These are phyloP conservation scores for Oenanthe sinensis DNA, from an alignment of 129 eudicot species.

Conservation along the genomic window DNA sequence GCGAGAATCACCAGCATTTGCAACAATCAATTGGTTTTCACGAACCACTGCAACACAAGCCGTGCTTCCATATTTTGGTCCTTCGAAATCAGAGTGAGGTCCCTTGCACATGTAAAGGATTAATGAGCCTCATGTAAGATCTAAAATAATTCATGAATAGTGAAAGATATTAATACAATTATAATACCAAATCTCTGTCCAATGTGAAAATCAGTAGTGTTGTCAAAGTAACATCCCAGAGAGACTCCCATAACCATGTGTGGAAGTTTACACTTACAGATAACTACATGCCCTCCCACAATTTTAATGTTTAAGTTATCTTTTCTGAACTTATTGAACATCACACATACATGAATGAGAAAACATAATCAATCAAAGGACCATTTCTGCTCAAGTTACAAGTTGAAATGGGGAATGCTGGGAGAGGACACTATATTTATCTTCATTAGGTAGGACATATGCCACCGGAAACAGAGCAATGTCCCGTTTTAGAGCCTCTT, in stretches of 20 bases:
- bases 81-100: slow-evolving; percentile 47
- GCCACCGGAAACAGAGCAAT: not conserved
- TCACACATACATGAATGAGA: not conserved
- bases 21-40: slow-evolving; percentile 56
- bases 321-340: not conserved
- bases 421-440: not conserved
- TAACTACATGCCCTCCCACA: not conserved
- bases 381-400: not conserved
- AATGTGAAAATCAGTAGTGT: not conserved
- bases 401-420: not conserved
- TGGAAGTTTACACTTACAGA: not conserved
- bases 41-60: slow-evolving; percentile 80
- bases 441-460: not conserved
- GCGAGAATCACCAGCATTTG: slow-evolving; percentile 98
- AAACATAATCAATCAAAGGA: not conserved
- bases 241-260: not conserved
- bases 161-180: not conserved
- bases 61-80: slow-evolving; percentile 82
- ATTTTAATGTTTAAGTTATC: not conserved
- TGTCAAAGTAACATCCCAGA: not conserved
- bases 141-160: not conserved
- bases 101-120: slow-evolving; percentile 30
- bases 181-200: not conserved
- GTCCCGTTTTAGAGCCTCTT: not conserved
- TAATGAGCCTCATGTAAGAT: slow-evolving; percentile 15